Evolutionary conservation across 139 green algal species (phyloP), one percentile per base, ranked within the genome.

Genomic region (Edaphochlamys debaryana): DNA sequence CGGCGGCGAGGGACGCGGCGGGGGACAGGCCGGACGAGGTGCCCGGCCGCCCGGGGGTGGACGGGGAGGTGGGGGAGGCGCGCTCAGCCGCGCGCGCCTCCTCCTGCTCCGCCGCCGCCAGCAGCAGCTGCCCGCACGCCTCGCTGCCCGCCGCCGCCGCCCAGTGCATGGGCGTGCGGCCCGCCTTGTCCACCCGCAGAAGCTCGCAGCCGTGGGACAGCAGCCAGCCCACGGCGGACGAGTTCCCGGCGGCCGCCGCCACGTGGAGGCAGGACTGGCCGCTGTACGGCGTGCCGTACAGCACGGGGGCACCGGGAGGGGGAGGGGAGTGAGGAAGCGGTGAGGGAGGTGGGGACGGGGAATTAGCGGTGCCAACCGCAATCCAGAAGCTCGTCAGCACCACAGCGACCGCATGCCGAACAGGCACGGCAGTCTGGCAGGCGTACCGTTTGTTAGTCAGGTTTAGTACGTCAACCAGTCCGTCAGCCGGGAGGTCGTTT

Each of bases 361-460:
- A n/a, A n/a, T n/a, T n/a, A n/a, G n/a, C n/a, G n/a, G n/a, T n/a
- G n/a, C n/a, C n/a, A n/a, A n/a, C n/a, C n/a, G n/a, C n/a, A n/a
- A n/a, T n/a, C n/a, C n/a, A n/a, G n/a, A n/a, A n/a, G n/a, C n/a
- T n/a, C n/a, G n/a, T n/a, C n/a, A n/a, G n/a, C n/a, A n/a, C n/a
- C n/a, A n/a, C n/a, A n/a, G n/a, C n/a, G n/a, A n/a, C n/a, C n/a
- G n/a, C n/a, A n/a, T n/a, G n/a, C n/a, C n/a, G n/a, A n/a, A n/a
- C n/a, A n/a, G n/a, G n/a, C n/a, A n/a, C n/a, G n/a, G n/a, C n/a
- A n/a, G n/a, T n/a, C n/a, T n/a, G n/a, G n/a, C n/a, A n/a, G n/a
- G n/a, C n/a, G n/a, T n/a, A n/a, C 42, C 76, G 60, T 63, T 82
- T 82, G 76, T 82, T 82, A 20, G 76, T 22, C 20, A n/a, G 7